Base-by-base conservation (phyloP, 768 basidiomycete genomes). In the Trametopsis cervina region DNA sequence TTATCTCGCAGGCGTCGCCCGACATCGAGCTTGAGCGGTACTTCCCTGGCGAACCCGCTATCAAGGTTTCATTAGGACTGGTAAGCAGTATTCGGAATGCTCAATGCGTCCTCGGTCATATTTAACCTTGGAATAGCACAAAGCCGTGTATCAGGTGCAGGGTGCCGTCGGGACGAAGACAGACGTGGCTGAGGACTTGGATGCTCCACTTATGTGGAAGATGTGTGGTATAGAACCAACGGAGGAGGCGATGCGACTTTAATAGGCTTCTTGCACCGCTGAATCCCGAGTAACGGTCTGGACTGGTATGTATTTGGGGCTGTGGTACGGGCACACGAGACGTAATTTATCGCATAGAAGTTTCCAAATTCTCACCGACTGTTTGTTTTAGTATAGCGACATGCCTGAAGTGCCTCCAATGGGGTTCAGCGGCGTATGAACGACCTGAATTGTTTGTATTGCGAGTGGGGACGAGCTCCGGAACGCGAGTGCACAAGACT, bases 21-120 rank as follows among this genome's bases (percentile, higher is more conserved):
- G 22, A 2, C 38, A 29, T 25, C 1, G 48, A 60, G n/a, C 60
- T 81, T 20, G 73, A 74, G 42, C 59, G 56, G 9, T 81, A 81
- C 50, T 58, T 43, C 0, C 76, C 80, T 0, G 65, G 69, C 4
- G 54, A 62, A 10, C 76, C 78, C 0, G 77, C 69, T 15, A 83
- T 83, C 66, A 82, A 82, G 57, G 70, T 84, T 1, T 76, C 81
- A 0, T 69, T 84, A 20, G 81, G 81, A 3, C 53, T 82, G 42
- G 77, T 79, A 42, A 54, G 75, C 66, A 0, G 26, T 17, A n/a
- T n/a, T n/a, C n/a, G n/a, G n/a, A n/a, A n/a, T 38, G 47, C 18
- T 51, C 42, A 18, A 4, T 26, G 12, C 13, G 15, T 15, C 21
- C 6, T 17, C 13, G 42, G 23, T 39, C 35, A 24, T 20, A 7